A percentile compares a stretch with the other conserved stretches of the same genome.
phyloP scores from a whole-genome alignment of 495 filamentous ascomycete species.

The Hyphodiscus hymeniophilus region DNA sequence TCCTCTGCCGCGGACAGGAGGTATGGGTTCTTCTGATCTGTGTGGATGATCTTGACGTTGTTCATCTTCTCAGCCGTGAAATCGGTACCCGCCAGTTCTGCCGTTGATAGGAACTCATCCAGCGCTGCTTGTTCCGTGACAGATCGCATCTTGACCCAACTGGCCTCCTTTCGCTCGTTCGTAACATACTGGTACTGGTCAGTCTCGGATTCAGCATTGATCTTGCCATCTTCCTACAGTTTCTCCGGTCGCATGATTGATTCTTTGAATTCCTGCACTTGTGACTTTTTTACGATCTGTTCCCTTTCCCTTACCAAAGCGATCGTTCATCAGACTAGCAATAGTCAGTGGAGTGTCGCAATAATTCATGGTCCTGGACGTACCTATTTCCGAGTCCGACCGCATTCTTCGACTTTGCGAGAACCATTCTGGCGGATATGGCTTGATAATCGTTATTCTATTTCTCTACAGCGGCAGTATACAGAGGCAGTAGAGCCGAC shows the following conservation, averaged over 20 bases:
- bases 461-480: neutral
- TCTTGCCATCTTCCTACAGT: slow-evolving; percentile 19
- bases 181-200: slow-evolving; percentile 48
- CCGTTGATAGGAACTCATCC: slow-evolving; percentile 53
- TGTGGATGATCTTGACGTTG: slow-evolving; percentile 96
- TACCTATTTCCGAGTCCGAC: slow-evolving; percentile 80
- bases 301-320: slow-evolving; percentile 70
- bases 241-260: slow-evolving; percentile 52
- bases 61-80: slow-evolving; percentile 99
- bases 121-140: slow-evolving; percentile 95
- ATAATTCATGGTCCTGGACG: neutral
- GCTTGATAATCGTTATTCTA: neutral
- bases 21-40: slow-evolving; percentile 90
- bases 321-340: slow-evolving; percentile 25
- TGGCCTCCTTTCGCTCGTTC: slow-evolving; percentile 64
- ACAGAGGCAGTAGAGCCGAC: neutral
- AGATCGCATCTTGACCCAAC: slow-evolving; percentile 95
- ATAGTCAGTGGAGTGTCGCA: slow-evolving; percentile 16
- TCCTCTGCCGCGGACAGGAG: slow-evolving; percentile 86
- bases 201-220: slow-evolving; percentile 1
- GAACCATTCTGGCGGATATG: slow-evolving; percentile 56
- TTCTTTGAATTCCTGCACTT: slow-evolving; percentile 41
- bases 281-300: slow-evolving; percentile 57
- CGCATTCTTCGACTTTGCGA: slow-evolving; percentile 89
- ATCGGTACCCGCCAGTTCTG: slow-evolving; percentile 89